Percentiles rank a stretch among this genome's conserved stretches.
Evolutionary conservation across 345 rosid genomes (phyloP).

Genomic region (Orychophragmus violaceus): DNA sequence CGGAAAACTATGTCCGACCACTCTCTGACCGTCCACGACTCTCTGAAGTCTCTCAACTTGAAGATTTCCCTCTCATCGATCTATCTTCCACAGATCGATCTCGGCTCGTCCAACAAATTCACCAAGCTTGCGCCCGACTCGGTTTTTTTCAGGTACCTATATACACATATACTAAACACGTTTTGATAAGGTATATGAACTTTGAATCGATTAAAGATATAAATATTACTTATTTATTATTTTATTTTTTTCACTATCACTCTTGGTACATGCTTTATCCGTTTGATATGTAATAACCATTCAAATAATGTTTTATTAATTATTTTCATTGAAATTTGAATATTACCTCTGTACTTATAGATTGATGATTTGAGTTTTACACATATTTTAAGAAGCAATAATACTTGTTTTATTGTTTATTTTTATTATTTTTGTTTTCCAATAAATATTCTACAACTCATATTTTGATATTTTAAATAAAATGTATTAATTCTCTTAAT

Average conservation of each 20-base stretch:
- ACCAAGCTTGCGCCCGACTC: slow-evolving; percentile 45
- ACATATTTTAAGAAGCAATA: too few species aligned
- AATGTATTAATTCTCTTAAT: too few species aligned
- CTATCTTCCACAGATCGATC: slow-evolving; percentile 41
- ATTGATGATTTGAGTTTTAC: too few species aligned
- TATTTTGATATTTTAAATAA: too few species aligned
- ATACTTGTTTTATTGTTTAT: too few species aligned
- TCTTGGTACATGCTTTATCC: background rate
- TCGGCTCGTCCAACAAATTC: slow-evolving; percentile 36
- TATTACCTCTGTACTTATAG: background rate
- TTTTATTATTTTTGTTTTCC: too few species aligned
- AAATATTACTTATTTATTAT: background rate
- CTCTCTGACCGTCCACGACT: slow-evolving; percentile 64
- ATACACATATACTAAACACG: background rate
- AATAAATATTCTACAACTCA: too few species aligned
- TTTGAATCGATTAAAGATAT: background rate
- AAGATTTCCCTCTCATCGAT: slow-evolving; percentile 65
- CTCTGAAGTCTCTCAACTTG: slow-evolving; percentile 48
- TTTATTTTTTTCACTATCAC: background rate
- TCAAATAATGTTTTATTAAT: background rate
- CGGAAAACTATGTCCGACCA: slow-evolving; percentile 63
- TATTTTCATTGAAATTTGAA: background rate
- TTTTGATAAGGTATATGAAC: background rate
- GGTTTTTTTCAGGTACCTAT: slow-evolving; percentile 72
- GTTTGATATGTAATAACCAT: background rate